These are phyloP conservation scores for Lecanicillium sp. DNA, from an alignment of 2,329 filamentous ascomycete species.

Conservation along the genomic window DNA sequence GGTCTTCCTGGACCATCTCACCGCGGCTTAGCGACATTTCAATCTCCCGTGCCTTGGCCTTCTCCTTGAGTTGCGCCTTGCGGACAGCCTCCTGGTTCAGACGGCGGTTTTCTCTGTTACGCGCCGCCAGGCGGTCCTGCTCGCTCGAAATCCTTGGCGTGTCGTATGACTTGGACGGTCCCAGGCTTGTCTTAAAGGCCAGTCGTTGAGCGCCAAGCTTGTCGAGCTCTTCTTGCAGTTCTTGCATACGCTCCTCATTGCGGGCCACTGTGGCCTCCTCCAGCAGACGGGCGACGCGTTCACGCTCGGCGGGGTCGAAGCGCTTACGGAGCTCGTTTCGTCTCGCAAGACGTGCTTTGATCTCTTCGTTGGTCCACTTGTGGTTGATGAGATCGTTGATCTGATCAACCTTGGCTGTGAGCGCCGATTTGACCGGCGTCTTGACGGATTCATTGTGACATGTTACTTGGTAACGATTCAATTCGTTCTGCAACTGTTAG, in stretches of 20 bases:
- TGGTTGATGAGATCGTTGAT: slow-evolving; percentile 76
- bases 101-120: slow-evolving; percentile 80
- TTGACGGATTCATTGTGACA: slow-evolving; percentile 66
- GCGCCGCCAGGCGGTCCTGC: slow-evolving; percentile 74
- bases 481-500: slow-evolving; percentile 56
- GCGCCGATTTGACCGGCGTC: slow-evolving; percentile 64
- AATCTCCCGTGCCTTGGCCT: slow-evolving; percentile 53
- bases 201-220: slow-evolving; percentile 62
- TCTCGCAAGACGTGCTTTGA: slow-evolving; percentile 70
- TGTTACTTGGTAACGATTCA: slow-evolving; percentile 71
- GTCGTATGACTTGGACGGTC: slow-evolving; percentile 45
- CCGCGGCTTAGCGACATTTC: slow-evolving; percentile 58
- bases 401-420: slow-evolving; percentile 68
- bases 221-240: slow-evolving; percentile 56
- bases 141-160: slow-evolving; percentile 50
- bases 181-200: slow-evolving; percentile 63
- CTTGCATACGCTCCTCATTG: slow-evolving; percentile 50
- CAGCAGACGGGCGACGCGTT: slow-evolving; percentile 58
- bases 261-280: slow-evolving; percentile 60
- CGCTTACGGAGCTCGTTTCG: slow-evolving; percentile 62
- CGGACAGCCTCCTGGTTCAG: slow-evolving; percentile 87
- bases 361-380: slow-evolving; percentile 75
- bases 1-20: slow-evolving; percentile 54
- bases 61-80: slow-evolving; percentile 80
- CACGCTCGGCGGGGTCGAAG: slow-evolving; percentile 61